Evolutionary conservation across 1,139 yeast species (phyloP).

Genomic region (Saccharomycopsis hybrid): DNA sequence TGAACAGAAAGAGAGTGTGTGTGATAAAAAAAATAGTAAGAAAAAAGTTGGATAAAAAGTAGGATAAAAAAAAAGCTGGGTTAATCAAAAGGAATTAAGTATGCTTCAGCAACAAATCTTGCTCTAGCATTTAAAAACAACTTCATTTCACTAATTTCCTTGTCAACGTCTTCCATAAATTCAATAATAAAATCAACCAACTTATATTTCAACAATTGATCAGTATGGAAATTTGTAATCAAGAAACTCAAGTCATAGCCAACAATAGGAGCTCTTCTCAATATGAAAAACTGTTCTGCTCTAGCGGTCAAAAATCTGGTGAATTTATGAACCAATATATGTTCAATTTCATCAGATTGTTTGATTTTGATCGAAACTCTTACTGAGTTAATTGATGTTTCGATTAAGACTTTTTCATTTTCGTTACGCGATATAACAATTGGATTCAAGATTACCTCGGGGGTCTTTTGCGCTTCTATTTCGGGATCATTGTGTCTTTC

Average conservation of each 20-base stretch:
- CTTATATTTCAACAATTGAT: constrained; percentile 91
- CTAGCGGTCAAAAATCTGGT: constrained; percentile 89
- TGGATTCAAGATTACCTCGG: constrained; percentile 82
- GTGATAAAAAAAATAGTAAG: too few relatives aligned
- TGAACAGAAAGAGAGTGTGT: too few relatives aligned
- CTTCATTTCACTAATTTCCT: constrained; percentile 98
- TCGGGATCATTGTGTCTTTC: constrained; percentile 98
- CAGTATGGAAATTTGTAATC: constrained; percentile 91
- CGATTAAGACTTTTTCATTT: constrained; percentile 86
- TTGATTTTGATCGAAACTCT: constrained; percentile 88
- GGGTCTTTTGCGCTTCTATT: constrained; percentile 75
- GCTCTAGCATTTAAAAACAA: constrained; percentile 95
- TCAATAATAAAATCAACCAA: constrained; percentile 94
- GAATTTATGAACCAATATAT: constrained; percentile 87
- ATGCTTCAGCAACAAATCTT: constrained; percentile 95
- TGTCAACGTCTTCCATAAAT: constrained; percentile 98
- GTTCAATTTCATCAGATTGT: constrained; percentile 97
- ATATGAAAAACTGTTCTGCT: constrained; percentile 88
- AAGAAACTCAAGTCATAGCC: constrained; percentile 93
- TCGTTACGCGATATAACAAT: constrained; percentile 91
- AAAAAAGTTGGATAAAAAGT: too few relatives aligned
- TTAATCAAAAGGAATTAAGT: constrained; percentile 67
- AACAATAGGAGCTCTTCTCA: constrained; percentile 84
- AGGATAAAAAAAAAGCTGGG: too few relatives aligned
- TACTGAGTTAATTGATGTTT: constrained; percentile 86